Base-by-base conservation (phyloP, 2,329 filamentous ascomycete species). In the Aureobasidium sp. region DNA sequence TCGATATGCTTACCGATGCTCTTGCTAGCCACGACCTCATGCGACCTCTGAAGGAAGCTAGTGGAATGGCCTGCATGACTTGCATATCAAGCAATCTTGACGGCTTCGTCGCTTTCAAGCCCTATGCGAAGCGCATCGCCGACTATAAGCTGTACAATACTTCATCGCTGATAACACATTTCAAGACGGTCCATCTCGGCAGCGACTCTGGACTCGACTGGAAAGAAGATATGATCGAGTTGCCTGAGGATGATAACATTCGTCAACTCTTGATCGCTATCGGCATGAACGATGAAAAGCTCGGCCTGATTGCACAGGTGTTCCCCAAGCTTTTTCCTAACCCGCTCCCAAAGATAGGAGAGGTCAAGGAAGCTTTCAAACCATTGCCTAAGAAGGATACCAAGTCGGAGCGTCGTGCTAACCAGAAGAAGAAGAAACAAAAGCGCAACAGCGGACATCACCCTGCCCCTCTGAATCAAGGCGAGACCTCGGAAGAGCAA, bases 221-320 rank as follows among this genome's bases (percentile, higher is more conserved):
- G 84, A 81, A 80, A 63, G 77, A 76, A 62, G 79, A 85, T 63
- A 85, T 87, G 83, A 79, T 87, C 58, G 79, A 83, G 65, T 73
- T 87, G 47, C 84, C 84, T 1, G 79, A 82, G 65, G 73, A 76
- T 34, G 73, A 76, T 23, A 72, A 78, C 60, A 77, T 86, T 46
- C 73, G 72, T 26, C 76, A 77, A 27, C 72, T 86, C 27, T 74
- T 80, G 20, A 75, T 78, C 62, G 77, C 79, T 37, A 78, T 76
- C 9, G 83, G 83, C 13, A 84, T 86, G 78, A 79, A 84, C 67
- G 79, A 82, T 44, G 72, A 78, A 50, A 85, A 84, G 69, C 67
- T 73, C 36, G 63, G 61, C 7, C 52, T 73, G 17, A 64, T 74
- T 20, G 70, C 68, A n/a, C 65, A 62, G 20, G 70, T 72, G 1